These are phyloP conservation scores for Comarum palustre DNA, from an alignment of 306 rosid species.

Conservation along the genomic window DNA sequence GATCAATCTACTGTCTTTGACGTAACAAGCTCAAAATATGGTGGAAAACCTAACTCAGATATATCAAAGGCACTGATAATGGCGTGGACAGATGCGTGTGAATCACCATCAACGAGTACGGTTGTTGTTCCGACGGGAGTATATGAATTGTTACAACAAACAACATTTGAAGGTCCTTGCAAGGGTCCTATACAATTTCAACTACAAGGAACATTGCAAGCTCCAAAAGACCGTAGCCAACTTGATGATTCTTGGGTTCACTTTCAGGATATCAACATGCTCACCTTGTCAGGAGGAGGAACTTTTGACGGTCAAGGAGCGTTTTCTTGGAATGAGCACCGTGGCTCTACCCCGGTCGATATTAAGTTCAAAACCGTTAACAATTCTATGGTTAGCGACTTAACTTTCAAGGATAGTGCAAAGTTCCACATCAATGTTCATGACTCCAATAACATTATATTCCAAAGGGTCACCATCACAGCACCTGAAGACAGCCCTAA, in stretches of 20 bases:
- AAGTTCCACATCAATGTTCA: constrained; percentile 38
- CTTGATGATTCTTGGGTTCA: constrained; percentile 34
- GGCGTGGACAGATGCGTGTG: constrained; percentile 44
- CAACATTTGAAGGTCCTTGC: constrained; percentile 38
- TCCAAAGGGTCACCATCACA: constrained; percentile 19
- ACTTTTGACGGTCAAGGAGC: constrained; percentile 44
- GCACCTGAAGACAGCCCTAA: constrained; percentile 34
- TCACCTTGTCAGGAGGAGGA: constrained; percentile 43
- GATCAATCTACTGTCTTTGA: constrained; percentile 4
- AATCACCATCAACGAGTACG: not conserved
- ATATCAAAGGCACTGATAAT: constrained; percentile 18
- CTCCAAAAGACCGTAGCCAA: constrained; percentile 22
- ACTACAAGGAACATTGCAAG: constrained; percentile 31
- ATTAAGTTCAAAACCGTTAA: constrained; percentile 35
- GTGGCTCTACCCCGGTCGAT: constrained; percentile 22
- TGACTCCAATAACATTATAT: constrained; percentile 32
- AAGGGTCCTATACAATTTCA: constrained; percentile 30
- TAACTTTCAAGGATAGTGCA: constrained; percentile 38
- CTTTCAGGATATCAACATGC: constrained; percentile 19
- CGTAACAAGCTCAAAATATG: constrained; percentile 10
- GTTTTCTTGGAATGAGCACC: constrained; percentile 33
- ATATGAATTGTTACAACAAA: not conserved
- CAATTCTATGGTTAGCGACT: constrained; percentile 18
- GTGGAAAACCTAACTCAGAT: constrained; percentile 22
- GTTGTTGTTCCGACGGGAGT: constrained; percentile 23